A percentile compares a stretch with the other conserved stretches of the same genome.
Evolutionary conservation across 1,284 basidiomycete genomes (phyloP).

Genomic region (Austroboletus olivaceoglutinosus): DNA sequence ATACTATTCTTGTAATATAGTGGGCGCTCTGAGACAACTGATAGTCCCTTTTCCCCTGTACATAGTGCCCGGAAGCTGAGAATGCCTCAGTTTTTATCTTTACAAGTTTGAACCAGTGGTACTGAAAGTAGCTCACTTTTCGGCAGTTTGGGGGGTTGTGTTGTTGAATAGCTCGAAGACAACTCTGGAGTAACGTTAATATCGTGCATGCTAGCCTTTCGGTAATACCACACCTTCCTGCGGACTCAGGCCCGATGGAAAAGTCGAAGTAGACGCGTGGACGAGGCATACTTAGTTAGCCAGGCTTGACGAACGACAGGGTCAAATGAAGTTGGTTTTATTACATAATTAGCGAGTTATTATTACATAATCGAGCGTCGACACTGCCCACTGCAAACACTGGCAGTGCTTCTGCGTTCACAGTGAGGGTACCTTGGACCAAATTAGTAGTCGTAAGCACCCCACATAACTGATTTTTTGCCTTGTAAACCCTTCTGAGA

Average conservation of each 20-base stretch:
- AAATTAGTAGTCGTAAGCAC: neutral
- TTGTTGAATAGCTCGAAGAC: constrained; percentile 82
- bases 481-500: neutral
- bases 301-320: no score
- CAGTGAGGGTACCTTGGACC: neutral
- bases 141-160: constrained; percentile 76
- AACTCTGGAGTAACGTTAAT: constrained; percentile 43
- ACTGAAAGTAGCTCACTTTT: constrained; percentile 61
- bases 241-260: constrained; percentile 47
- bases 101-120: neutral
- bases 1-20: constrained; percentile 82
- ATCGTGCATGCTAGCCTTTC: neutral
- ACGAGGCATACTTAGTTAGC: no score
- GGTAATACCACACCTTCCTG: constrained; percentile 51
- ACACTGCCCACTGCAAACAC: no score
- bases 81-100: constrained; percentile 7
- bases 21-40: constrained; percentile 57
- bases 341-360: neutral
- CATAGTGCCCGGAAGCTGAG: constrained; percentile 82
- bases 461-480: neutral
- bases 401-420: neutral
- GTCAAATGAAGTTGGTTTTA: neutral
- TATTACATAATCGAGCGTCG: no score
- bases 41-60: constrained; percentile 82
- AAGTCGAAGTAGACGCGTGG: constrained; percentile 74